Conservation (phyloP, 2,329 filamentous ascomycete species). For the Talaromyces albobiverticillius region DNA sequence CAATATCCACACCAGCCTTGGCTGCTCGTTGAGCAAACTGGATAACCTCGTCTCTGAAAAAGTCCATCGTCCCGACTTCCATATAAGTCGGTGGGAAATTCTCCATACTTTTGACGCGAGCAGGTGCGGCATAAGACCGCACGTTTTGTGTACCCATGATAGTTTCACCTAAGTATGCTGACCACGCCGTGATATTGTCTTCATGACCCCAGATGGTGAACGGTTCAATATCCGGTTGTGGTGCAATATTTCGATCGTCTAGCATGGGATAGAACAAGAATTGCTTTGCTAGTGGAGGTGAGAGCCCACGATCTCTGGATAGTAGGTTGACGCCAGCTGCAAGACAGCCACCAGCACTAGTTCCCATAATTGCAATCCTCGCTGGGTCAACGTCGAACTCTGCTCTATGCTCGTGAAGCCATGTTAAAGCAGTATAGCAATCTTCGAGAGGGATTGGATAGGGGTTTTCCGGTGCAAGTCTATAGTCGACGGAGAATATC, state of each 20-base stretch:
- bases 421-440: conserved; percentile 5
- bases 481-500: conserved; percentile 17
- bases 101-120: neutral
- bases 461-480: conserved; percentile 12
- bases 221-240: neutral
- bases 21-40: conserved; percentile 6
- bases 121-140: conserved; percentile 1
- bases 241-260: conserved; percentile 6
- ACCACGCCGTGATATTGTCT: neutral
- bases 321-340: conserved; percentile 1
- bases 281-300: neutral
- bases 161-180: neutral
- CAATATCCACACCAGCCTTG: conserved; percentile 22
- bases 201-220: conserved; percentile 19
- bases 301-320: conserved; percentile 12
- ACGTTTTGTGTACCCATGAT: neutral
- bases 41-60: conserved; percentile 9
- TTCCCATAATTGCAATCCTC: conserved; percentile 1
- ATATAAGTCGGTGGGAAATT: conserved; percentile 11
- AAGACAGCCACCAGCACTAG: neutral
- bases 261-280: conserved; percentile 13
- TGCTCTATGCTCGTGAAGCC: neutral
- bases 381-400: neutral
- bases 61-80: conserved; percentile 10
- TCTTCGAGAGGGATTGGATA: conserved; percentile 4